Conservation (phyloP, 1,284 basidiomycete species). For the Ceratobasidium sp. region DNA sequence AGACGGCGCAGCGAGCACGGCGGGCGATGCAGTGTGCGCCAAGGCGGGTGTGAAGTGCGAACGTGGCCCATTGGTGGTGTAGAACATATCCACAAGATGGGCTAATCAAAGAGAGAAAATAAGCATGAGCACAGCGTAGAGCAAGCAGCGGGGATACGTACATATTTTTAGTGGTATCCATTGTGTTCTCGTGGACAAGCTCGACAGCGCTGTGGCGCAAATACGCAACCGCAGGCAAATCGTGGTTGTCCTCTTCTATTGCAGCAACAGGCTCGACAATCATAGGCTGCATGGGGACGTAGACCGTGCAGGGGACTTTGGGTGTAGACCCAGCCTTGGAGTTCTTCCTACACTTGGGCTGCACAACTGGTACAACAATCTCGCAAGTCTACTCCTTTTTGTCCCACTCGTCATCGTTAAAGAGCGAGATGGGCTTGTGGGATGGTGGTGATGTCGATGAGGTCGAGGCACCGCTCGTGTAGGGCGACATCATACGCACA, state of each 20-base stretch:
- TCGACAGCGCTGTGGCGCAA: constrained; percentile 24
- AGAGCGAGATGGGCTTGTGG: constrained; percentile 1
- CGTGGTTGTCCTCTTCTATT: constrained; percentile 7
- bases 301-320: constrained; percentile 4
- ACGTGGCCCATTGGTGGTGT: constrained; percentile 21
- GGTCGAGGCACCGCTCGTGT: not conserved
- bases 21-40: constrained; percentile 7
- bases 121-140: not conserved
- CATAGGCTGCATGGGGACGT: constrained; percentile 4
- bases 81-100: constrained; percentile 23
- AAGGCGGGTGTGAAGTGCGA: constrained; percentile 25
- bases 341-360: constrained; percentile 24
- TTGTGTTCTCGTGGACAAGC: constrained; percentile 15
- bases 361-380: constrained; percentile 2
- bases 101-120: not conserved
- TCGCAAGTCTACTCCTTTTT: constrained; percentile 31
- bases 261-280: constrained; percentile 1
- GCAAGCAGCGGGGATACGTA: not conserved
- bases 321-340: constrained; percentile 8
- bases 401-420: constrained; percentile 34
- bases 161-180: constrained; percentile 8
- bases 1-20: constrained; percentile 11
- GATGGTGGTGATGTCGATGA: not conserved
- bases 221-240: not conserved
- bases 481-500: constrained; percentile 15